These are phyloP conservation scores for Helianthus annuus DNA, from an alignment of 129 eudicot genomes.

Conservation along the genomic window HanXRQr2.0-SUNRISE NC_035442.2:27622157-27622656, in stretches of 20 bases:
- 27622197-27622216: no score
- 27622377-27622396: constrained; percentile 52
- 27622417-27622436: constrained; percentile 84
- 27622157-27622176: no score
- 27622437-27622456: constrained; percentile 89
- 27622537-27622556: constrained; percentile 24
- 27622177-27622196: no score
- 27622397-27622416: constrained; percentile 86
- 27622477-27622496: constrained; percentile 69
- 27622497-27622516: constrained; percentile 32
- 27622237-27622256: no score
- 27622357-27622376: no score
- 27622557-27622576: constrained; percentile 91
- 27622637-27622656: constrained; percentile 54
- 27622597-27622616: constrained; percentile 84
- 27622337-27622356: no score
- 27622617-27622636: constrained; percentile 50
- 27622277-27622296: no score
- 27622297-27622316: no score
- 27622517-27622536: constrained; percentile 10
- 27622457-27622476: constrained; percentile 75
- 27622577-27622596: constrained; percentile 90
- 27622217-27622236: no score
- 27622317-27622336: no score
- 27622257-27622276: no score